Conservation (phyloP, 169 alveolate species). For the Eimeria brunetti region DNA sequence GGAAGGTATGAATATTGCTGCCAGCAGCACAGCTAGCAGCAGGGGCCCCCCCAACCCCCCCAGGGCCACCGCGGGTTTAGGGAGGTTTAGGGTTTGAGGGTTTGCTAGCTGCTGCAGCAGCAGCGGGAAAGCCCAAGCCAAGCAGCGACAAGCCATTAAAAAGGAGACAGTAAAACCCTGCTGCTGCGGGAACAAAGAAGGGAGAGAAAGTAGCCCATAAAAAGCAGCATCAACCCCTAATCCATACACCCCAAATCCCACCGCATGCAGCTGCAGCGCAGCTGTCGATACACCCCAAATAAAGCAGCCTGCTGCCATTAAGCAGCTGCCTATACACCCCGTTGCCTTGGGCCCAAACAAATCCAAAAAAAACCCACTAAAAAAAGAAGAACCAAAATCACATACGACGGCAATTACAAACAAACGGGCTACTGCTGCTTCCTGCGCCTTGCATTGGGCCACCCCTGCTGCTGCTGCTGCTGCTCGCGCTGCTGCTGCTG, state of each 20-base stretch:
- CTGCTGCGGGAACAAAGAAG: constrained; percentile 35
- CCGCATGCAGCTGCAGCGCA: background rate
- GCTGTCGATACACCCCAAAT: constrained; percentile 21
- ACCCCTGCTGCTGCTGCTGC: background rate
- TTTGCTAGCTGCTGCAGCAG: constrained; percentile 31
- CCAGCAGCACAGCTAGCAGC: constrained; percentile 11
- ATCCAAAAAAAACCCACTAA: constrained; percentile 74
- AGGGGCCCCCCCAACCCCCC: background rate
- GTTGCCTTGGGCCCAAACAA: constrained; percentile 64
- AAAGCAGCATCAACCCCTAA: constrained; percentile 74
- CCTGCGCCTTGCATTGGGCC: constrained; percentile 57
- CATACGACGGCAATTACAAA: constrained; percentile 56
- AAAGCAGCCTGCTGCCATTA: constrained; percentile 72
- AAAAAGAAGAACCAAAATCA: constrained; percentile 71
- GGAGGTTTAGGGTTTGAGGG: background rate
- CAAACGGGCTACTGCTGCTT: constrained; percentile 39
- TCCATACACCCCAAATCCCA: constrained; percentile 47
- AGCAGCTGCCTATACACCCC: background rate
- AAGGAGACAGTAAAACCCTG: background rate
- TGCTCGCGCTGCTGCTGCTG: constrained; percentile 15
- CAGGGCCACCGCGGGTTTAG: background rate
- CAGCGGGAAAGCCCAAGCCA: constrained; percentile 35
- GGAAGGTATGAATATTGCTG: constrained; percentile 4
- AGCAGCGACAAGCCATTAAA: constrained; percentile 18
- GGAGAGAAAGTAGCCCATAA: constrained; percentile 51